Evolutionary conservation across 768 basidiomycete genomes (phyloP), one percentile per base, ranked within the genome.

Genomic region (Mycena leptocephala): DNA sequence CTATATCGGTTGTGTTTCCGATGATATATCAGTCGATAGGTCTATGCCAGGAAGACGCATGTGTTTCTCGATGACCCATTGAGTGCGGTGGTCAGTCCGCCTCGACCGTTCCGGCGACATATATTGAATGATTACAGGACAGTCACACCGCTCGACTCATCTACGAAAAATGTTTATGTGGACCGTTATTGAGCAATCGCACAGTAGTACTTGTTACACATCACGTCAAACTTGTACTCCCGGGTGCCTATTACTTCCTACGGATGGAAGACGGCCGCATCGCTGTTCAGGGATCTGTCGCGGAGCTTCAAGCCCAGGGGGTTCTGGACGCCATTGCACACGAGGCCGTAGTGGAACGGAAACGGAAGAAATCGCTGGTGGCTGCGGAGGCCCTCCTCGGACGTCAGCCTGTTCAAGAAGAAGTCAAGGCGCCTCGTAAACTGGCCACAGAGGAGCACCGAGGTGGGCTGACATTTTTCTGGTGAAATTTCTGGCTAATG

Each of bases 201-300:
- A 96, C 96, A 0, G 93, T 96, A 46, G 70, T 72, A 28, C 56
- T 94, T 11, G 95, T 97, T 41, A 95, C 95, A 0, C 96, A 97
- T 77, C 95, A 96, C 79, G 93, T 96, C 32, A 94, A 96, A 67
- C 89, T 97, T 0, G 93, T 96, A n/a, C 89, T 96, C 7, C 94
- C 95, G 0, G 93, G 92, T 0, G 91, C 94, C 0, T 79, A 93
- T 79, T 95, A 95, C 79, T 84, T 96, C 2, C 88, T 96, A 13
- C 91, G 94, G 28, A 93, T 96, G 90, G 88, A 95, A 5, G 95
- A 96, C 80, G 96, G 95, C 5, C 91, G 95, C 16, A 92, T 96
- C 63, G 95, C 95, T 79, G 89, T 91, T 2, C 92, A 95, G 80
- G 96, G 96, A 9, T 90, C 89, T 0, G 86, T 94, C 11, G 88